A percentile compares a stretch with the other conserved stretches of the same genome.
Evolutionary conservation across 2,329 filamentous ascomycete species (phyloP).

Genomic region (Sporothrix phasma): DNA sequence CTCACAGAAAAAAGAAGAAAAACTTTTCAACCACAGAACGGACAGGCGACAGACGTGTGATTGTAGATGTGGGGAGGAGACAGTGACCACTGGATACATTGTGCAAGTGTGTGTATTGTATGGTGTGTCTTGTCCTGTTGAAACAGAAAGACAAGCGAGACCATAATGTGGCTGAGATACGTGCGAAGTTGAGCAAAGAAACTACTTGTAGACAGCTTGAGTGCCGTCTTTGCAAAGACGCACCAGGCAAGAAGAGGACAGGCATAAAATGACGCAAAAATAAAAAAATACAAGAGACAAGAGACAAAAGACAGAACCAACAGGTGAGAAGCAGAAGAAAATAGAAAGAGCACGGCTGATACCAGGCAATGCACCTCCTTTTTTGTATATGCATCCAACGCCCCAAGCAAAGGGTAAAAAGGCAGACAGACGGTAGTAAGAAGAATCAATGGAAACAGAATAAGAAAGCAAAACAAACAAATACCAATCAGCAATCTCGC

Average conservation of each 20-base stretch:
- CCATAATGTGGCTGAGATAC: background rate
- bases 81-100: background rate
- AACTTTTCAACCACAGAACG: too few relatives aligned
- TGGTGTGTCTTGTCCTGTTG: background rate
- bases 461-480: background rate
- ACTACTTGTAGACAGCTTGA: background rate
- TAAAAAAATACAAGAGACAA: background rate
- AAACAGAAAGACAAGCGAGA: background rate
- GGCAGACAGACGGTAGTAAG: background rate
- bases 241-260: too few relatives aligned
- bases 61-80: background rate
- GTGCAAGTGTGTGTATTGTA: background rate
- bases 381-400: slow-evolving; percentile 13
- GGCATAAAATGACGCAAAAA: background rate
- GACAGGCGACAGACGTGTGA: too few relatives aligned
- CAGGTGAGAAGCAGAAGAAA: background rate
- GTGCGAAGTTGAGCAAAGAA: background rate
- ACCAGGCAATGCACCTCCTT: background rate
- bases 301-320: background rate
- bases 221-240: too few relatives aligned
- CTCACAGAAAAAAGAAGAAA: slow-evolving; percentile 12
- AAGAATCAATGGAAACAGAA: background rate
- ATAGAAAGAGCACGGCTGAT: background rate
- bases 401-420: background rate
- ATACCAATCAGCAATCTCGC: too few relatives aligned